A percentile compares a stretch with the other conserved stretches of the same genome.
Evolutionary conservation across 306 rosid genomes (phyloP).

Genomic region (Casuarina equisetifolia): DNA sequence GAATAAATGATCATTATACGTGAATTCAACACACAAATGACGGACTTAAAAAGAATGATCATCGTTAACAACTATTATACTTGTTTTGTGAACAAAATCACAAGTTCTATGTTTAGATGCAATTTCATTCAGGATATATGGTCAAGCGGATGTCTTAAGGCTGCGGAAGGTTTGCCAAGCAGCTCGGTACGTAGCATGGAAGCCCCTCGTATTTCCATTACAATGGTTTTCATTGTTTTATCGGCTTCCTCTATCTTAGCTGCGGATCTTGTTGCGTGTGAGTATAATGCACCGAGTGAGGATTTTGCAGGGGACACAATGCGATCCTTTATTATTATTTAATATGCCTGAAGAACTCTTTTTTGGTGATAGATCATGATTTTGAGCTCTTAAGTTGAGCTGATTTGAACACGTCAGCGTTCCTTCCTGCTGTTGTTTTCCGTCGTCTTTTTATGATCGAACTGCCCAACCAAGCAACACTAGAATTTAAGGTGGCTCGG

Average conservation of each 20-base stretch:
- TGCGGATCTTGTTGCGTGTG: slow-evolving; percentile 18
- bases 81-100: too few relatives aligned
- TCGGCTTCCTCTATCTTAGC: background rate
- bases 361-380: background rate
- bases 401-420: background rate
- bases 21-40: too few relatives aligned
- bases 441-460: too few relatives aligned
- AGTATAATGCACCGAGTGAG: slow-evolving; percentile 7
- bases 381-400: background rate
- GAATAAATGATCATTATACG: too few relatives aligned
- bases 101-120: background rate
- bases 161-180: slow-evolving; percentile 72
- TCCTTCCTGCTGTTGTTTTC: background rate
- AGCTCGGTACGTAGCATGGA: slow-evolving; percentile 81
- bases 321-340: slow-evolving; percentile 47
- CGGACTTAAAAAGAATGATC: too few relatives aligned
- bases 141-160: slow-evolving; percentile 66
- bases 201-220: slow-evolving; percentile 74
- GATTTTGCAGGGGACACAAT: slow-evolving; percentile 65
- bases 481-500: too few relatives aligned
- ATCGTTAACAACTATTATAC: too few relatives aligned
- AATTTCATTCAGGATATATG: slow-evolving; percentile 18
- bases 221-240: slow-evolving; percentile 4
- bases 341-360: slow-evolving; percentile 8
- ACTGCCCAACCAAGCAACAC: too few relatives aligned